These are phyloP conservation scores for Pachysandra terminalis DNA, from an alignment of 164 flowering plant species.

Conservation along the genomic window DNA sequence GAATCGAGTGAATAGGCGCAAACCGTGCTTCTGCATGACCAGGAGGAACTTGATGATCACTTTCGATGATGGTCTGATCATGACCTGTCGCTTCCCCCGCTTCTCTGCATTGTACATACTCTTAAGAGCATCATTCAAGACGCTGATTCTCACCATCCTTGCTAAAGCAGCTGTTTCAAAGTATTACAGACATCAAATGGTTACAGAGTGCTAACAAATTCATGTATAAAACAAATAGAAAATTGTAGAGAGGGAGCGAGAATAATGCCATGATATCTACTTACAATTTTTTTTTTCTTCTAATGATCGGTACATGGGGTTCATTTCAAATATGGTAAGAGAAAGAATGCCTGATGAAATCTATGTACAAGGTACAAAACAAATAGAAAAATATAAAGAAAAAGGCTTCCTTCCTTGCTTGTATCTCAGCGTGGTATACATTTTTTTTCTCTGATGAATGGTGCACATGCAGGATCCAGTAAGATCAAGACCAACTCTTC, in stretches of 20 bases:
- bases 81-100: constrained; percentile 64
- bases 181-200: not conserved
- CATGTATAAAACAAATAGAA: not conserved
- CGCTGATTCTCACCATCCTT: constrained; percentile 60
- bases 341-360: too few species aligned
- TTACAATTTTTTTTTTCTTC: too few species aligned
- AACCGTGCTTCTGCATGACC: constrained; percentile 76
- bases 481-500: too few species aligned
- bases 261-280: too few species aligned
- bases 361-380: too few species aligned
- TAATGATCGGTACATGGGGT: too few species aligned
- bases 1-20: not conserved
- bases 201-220: not conserved
- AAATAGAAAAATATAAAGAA: too few species aligned
- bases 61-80: constrained; percentile 74
- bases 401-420: too few species aligned
- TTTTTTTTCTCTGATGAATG: too few species aligned
- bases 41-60: constrained; percentile 62
- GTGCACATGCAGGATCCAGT: too few species aligned
- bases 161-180: constrained; percentile 13
- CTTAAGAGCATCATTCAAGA: constrained; percentile 66
- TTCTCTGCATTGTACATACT: constrained; percentile 79
- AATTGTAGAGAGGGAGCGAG: not conserved
- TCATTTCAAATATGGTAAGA: too few species aligned
- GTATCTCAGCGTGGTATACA: too few species aligned